Evolutionary conservation across 495 filamentous ascomycete genomes (phyloP), one percentile per base, ranked within the genome.

Genomic region (Trichoderma erinaceum): DNA sequence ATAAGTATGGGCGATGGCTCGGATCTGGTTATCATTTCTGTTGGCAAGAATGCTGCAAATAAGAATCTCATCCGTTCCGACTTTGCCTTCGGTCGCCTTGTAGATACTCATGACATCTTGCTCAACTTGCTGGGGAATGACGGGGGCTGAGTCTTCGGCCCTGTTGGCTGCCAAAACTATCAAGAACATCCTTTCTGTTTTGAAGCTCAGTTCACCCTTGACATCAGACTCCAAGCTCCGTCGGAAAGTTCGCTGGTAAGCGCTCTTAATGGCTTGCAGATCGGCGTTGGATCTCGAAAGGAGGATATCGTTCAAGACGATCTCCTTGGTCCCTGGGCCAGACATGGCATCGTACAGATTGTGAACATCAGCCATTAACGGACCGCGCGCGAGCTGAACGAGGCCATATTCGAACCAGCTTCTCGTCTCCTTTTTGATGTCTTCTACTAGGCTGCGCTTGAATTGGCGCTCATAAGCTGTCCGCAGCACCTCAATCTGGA

Each of bases 241-340:
- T 48, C 78, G 76, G 79, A 88, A 91, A 0, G 81, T 85, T 21
- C 80, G 84, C 21, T 89, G 83, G 74, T 97, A 98, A 52, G 85
- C 84, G 52, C 79, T 73, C 73, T 93, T 93, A 80, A 98, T 97
- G 27, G 88, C 89, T 41, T 84, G 79, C 11, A 98, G 80, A 74
- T 97, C 92, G 21, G 91, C 91, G 73, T 97, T 97, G 15, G 86
- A 88, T 25, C 93, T 84, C 13, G 89, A 85, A 5, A 97, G 85
- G 1, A 98, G 83, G 16, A 95, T 85, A 69, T 98, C 95, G 72
- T 96, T 92, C 41, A 98, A 83, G 4, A 93, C 78, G 71, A 81
- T 82, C 72, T 98, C 94, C 68, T 93, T 94, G 0, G 95, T 98
- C 23, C 95, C 95, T 4, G 87, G 71, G 3, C 94, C 92, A 18